Base-by-base conservation (phyloP, 2,329 filamentous ascomycete genomes). In the Xylariaceae sp. region DNA sequence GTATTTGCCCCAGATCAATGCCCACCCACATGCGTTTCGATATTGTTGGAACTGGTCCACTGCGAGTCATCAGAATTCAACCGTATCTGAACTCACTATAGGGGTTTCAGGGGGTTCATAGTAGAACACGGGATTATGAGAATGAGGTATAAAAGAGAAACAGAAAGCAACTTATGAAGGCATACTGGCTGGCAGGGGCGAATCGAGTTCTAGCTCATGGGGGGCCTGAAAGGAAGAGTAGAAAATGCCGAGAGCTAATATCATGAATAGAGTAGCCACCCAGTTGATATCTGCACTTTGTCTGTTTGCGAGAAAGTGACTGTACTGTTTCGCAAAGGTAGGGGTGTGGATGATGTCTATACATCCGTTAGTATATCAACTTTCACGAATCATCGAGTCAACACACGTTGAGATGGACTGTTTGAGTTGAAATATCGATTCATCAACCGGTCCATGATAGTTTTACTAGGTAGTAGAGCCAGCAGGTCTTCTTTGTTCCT, bases 281-380 rank as follows among this genome's bases (percentile, higher is more conserved):
- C 79, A 84, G 45, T 78, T 74, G 1, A 79, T 59, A 0, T 77
- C 73, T 0, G 70, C 67, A 0, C 59, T 65, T 6, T 70, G 62
- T 0, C 77, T 77, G 56, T 81, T 71, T 64, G 74, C 68, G 73
- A 80, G 81, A 64, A 84, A 84, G 23, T 71, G 72, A 50, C 72
- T 73, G 59, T 84, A 83, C 74, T 82, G 70, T 65, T 73, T 78
- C 13, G 76, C 73, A 57, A 83, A 84, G 0, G 76, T 79, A 15
- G 82, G 82, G 10, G 76, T 75, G 62, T 85, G 83, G 30, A 84
- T 67, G 6, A 81, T 75, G 59, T 81, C 81, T 84, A 61, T 5
- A 17, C 3, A 34, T 48, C 34, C 48, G 58, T 68, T 56, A 66
- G 59, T 42, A 48, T 23, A n/a, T 13, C n/a, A 51, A 15, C n/a